Base-by-base conservation (phyloP, 2,329 filamentous ascomycete genomes). In the Trichothecium sympodiale region DNA sequence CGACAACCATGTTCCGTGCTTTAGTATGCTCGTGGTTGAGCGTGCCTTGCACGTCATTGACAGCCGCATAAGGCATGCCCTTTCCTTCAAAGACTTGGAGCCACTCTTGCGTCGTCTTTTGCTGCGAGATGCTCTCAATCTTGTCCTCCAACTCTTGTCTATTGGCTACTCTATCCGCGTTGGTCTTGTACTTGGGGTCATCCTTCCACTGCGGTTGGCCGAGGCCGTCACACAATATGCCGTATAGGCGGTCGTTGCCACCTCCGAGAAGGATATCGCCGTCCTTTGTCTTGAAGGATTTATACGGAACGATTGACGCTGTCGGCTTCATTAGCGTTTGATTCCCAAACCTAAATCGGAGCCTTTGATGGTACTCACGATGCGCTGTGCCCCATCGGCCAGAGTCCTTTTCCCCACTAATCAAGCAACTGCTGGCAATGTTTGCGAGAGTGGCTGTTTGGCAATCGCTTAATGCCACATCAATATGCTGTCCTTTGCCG, bases 261-360 rank as follows among this genome's bases (percentile, higher is more conserved):
- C 80, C 80, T 4, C 80, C 80, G 32, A 83, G 67, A 15, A 86
- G 65, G 26, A 85, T 67, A 38, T 77, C 74, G n/a, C 78, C 77
- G 41, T 86, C 78, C 37, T 71, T 73, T 4, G 80, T 84, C 49
- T 75, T 70, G 56, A 84, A 98, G 1, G 86, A 85, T 49, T 81
- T 80, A 57, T 98, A 98, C 0, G 91, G 91, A 0, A 98, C 91
- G 53, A 98, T 96, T 0, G 86, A 94, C n/a, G 89, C 83, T 88
- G 36, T 10, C 8, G 10, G 10, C 10, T 28, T 34, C 14, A 29
- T 17, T 20, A 23, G 10, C 15, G 30, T 25, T 13, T 18, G 8
- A 13, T 45, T 27, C n/a, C 13, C 13, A 31, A 16, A 34, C 44
- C 39, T 3, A 17, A 23, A 35, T n/a, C 2, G 7, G 1, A n/a